These are phyloP conservation scores for Cryptococcus jaspeensis DNA, from an alignment of 1,284 basidiomycete species.

Conservation along the genomic window DNA sequence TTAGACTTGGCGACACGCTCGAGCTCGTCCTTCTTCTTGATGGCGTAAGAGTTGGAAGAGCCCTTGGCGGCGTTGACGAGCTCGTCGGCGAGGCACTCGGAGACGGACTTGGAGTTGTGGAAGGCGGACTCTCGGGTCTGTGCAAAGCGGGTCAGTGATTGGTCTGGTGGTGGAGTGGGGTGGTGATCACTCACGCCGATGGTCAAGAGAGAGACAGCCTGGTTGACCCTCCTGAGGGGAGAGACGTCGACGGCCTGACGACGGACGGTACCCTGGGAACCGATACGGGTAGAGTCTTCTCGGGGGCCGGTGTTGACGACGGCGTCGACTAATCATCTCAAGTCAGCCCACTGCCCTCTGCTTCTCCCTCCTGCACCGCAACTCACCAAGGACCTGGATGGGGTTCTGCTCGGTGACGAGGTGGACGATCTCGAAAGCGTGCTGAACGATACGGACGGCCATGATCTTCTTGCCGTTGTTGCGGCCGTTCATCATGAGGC, in stretches of 20 bases:
- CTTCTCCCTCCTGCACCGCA: background rate
- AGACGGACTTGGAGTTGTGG: slow-evolving; percentile 99
- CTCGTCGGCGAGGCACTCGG: slow-evolving; percentile 98
- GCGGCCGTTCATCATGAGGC: slow-evolving; percentile 99
- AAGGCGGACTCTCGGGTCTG: slow-evolving; percentile 98
- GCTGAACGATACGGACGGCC: slow-evolving; percentile 98
- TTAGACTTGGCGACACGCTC: slow-evolving; percentile 99
- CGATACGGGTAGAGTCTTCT: slow-evolving; percentile 99
- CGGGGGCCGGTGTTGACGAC: slow-evolving; percentile 99
- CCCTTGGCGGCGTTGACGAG: slow-evolving; percentile 99
- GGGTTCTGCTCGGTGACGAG: slow-evolving; percentile 99
- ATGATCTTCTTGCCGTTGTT: slow-evolving; percentile 99
- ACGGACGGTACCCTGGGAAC: slow-evolving; percentile 98
- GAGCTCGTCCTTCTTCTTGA: slow-evolving; percentile 71
- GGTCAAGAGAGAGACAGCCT: slow-evolving; percentile 92
- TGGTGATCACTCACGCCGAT: slow-evolving; percentile 69
- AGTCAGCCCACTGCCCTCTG: background rate
- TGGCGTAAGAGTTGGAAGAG: slow-evolving; percentile 99
- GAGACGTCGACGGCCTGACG: slow-evolving; percentile 99
- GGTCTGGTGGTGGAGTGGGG: background rate
- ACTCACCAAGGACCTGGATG: slow-evolving; percentile 72
- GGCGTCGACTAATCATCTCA: slow-evolving; percentile 74
- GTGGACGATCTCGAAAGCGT: slow-evolving; percentile 99
- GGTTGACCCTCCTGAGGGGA: slow-evolving; percentile 96
- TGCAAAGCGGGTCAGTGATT: background rate